Evolutionary conservation across 352 stramenopile species (phyloP).

Genomic region (Phytophthora rubi): DNA sequence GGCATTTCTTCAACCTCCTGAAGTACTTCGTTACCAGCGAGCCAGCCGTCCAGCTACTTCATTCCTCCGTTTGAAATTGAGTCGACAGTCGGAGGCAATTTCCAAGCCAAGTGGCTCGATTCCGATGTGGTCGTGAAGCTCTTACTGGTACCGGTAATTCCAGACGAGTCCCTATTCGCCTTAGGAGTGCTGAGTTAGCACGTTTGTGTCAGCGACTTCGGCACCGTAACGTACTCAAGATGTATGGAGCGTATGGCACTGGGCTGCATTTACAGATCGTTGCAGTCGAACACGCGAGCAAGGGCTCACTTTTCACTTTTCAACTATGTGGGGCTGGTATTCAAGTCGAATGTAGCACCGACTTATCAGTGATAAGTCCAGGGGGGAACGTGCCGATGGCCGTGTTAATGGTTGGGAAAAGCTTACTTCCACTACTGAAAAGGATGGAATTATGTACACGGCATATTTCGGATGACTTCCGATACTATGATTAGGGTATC

Average conservation of each 20-base stretch:
- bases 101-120: neutral
- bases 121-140: neutral
- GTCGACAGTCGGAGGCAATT: neutral
- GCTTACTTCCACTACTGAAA: too few relatives aligned
- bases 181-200: neutral
- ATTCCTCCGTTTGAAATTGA: neutral
- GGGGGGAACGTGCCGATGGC: too few relatives aligned
- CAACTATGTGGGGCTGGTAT: too few relatives aligned
- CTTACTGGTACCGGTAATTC: neutral
- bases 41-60: neutral
- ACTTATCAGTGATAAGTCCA: too few relatives aligned
- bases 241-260: neutral
- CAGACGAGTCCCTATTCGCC: neutral
- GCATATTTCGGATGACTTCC: too few relatives aligned
- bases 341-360: too few relatives aligned
- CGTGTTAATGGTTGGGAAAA: too few relatives aligned
- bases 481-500: too few relatives aligned
- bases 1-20: too few relatives aligned
- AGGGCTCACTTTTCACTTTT: neutral
- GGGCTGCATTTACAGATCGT: constrained; percentile 3
- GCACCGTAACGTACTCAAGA: neutral
- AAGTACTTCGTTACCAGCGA: too few relatives aligned
- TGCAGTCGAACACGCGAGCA: neutral
- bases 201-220: neutral
- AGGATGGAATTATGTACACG: too few relatives aligned